Percentiles rank a stretch among this genome's conserved stretches.
These are phyloP conservation scores for Amesomyces nigricolor DNA, from an alignment of 2,329 filamentous ascomycete species.

Conservation along the genomic window DNA sequence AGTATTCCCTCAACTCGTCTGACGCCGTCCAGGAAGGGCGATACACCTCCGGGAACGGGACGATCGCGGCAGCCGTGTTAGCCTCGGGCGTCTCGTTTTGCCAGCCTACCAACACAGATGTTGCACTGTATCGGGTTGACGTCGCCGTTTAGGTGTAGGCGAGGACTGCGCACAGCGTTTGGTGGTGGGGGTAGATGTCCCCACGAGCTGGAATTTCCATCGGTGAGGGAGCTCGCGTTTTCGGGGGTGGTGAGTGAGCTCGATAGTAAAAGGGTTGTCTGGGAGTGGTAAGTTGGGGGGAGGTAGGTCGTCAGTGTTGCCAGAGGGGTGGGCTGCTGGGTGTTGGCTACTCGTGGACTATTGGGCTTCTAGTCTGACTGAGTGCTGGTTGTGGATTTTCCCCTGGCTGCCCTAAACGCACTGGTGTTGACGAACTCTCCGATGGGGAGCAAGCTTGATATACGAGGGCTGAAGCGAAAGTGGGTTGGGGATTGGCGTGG, in stretches of 20 bases:
- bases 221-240: conserved; percentile 6
- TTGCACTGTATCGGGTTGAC: background rate
- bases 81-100: background rate
- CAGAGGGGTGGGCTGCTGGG: background rate
- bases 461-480: background rate
- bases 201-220: conserved; percentile 3
- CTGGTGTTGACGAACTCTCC: too few species aligned
- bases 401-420: background rate
- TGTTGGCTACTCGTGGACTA: too few species aligned
- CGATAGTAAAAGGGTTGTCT: background rate
- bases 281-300: background rate
- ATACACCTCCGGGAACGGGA: conserved; percentile 8
- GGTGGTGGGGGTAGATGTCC: background rate
- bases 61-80: background rate
- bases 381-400: background rate
- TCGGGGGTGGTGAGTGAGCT: background rate
- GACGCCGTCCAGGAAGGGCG: background rate
- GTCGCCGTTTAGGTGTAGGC: conserved; percentile 9
- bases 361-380: background rate
- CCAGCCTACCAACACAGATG: background rate
- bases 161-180: conserved; percentile 7
- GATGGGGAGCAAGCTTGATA: background rate
- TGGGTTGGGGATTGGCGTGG: background rate
- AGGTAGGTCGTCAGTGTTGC: conserved; percentile 10
- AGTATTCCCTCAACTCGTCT: background rate